Conservation (phyloP, 202 grass and related monocot genomes). For the Saccharum hybrid region DNA sequence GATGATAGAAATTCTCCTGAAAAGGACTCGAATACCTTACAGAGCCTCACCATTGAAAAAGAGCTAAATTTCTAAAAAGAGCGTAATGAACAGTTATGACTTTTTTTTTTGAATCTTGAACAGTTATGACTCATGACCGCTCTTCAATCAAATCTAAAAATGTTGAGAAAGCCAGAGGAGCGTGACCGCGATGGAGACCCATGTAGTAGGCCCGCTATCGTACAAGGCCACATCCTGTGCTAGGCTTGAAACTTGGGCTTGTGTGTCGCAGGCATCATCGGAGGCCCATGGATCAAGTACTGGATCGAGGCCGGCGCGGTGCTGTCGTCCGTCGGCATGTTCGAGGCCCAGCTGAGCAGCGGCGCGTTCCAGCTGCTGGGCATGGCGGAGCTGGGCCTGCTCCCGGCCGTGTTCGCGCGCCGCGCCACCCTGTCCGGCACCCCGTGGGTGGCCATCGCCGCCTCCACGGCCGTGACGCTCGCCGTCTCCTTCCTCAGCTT, state of each 20-base stretch:
- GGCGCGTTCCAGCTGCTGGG: constrained; percentile 66
- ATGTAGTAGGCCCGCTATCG: background rate
- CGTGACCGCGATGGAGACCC: background rate
- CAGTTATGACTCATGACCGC: too few relatives aligned
- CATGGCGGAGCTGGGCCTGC: constrained; percentile 66
- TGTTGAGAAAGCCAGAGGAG: background rate
- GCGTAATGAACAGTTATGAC: too few relatives aligned
- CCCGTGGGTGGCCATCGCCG: constrained; percentile 55
- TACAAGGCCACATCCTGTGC: background rate
- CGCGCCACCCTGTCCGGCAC: constrained; percentile 45
- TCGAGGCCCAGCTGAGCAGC: constrained; percentile 69
- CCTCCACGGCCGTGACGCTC: constrained; percentile 40
- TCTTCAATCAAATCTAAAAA: background rate
- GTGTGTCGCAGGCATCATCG: constrained; percentile 45
- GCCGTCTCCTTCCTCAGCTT: constrained; percentile 62
- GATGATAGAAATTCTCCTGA: background rate
- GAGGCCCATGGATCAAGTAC: constrained; percentile 63
- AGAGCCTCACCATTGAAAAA: too few relatives aligned
- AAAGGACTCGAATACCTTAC: too few relatives aligned
- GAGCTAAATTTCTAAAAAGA: too few relatives aligned
- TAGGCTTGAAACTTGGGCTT: background rate
- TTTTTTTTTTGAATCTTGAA: too few relatives aligned
- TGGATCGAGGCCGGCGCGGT: constrained; percentile 61
- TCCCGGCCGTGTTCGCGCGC: constrained; percentile 50
- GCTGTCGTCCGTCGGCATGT: constrained; percentile 62